Conservation (phyloP, 2,329 filamentous ascomycete genomes). For the Colletotrichum sp. region DNA sequence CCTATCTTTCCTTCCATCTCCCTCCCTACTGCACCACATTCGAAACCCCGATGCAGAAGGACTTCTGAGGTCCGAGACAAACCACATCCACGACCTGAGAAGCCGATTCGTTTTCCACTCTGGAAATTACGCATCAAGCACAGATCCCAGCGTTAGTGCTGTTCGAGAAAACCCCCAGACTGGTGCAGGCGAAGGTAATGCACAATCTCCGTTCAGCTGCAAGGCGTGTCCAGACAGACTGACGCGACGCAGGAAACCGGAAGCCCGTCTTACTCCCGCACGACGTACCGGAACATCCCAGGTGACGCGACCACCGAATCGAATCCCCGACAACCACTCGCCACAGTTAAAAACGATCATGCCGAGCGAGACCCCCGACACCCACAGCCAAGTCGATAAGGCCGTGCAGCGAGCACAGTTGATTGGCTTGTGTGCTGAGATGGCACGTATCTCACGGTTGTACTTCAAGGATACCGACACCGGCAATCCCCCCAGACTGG, state of each 20-base stretch:
- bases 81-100: background rate
- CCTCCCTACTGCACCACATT: background rate
- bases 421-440: background rate
- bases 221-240: background rate
- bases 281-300: background rate
- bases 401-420: background rate
- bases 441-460: background rate
- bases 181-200: background rate
- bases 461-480: background rate
- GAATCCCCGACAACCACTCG: background rate
- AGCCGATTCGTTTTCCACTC: background rate
- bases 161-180: accelerated
- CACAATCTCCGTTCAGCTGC: background rate
- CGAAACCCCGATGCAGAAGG: background rate
- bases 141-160: background rate
- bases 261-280: background rate
- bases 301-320: background rate
- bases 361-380: background rate
- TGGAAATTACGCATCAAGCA: background rate
- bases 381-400: background rate
- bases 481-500: background rate
- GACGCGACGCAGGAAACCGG: background rate
- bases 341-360: background rate
- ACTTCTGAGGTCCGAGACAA: background rate
- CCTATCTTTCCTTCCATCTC: background rate